Evolutionary conservation across 768 basidiomycete species (phyloP).

Genomic region (Kondoa malvinella): DNA sequence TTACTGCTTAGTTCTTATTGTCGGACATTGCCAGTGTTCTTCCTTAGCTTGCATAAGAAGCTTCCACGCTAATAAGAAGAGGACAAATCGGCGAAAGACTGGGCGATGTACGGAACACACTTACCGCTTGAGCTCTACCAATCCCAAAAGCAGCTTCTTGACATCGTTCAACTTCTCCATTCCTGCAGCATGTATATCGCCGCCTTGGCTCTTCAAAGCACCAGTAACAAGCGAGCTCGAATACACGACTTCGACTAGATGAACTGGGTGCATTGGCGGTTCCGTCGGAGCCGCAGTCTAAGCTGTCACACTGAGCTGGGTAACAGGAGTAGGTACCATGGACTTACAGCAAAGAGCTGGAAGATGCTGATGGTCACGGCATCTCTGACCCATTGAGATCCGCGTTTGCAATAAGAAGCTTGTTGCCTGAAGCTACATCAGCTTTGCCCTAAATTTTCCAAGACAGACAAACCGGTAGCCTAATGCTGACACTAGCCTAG

Average conservation of each 20-base stretch:
- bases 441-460: background rate
- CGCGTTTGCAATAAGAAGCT: background rate
- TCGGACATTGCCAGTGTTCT: too few species aligned
- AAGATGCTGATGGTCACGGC: background rate
- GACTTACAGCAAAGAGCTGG: background rate
- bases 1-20: too few species aligned
- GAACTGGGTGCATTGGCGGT: background rate
- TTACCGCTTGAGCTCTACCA: background rate
- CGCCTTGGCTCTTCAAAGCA: background rate
- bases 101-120: background rate
- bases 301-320: background rate
- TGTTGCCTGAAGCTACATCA: background rate
- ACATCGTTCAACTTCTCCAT: background rate
- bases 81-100: background rate
- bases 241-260: constrained; percentile 3
- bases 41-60: background rate
- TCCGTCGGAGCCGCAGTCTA: background rate
- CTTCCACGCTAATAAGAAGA: background rate
- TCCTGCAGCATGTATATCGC: background rate
- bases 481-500: background rate
- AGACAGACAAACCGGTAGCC: background rate
- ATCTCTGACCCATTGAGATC: background rate
- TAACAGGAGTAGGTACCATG: background rate
- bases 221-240: background rate
- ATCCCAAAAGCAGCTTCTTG: background rate